Conservation (phyloP, 345 rosid genomes). For the Populus tremula region DNA sequence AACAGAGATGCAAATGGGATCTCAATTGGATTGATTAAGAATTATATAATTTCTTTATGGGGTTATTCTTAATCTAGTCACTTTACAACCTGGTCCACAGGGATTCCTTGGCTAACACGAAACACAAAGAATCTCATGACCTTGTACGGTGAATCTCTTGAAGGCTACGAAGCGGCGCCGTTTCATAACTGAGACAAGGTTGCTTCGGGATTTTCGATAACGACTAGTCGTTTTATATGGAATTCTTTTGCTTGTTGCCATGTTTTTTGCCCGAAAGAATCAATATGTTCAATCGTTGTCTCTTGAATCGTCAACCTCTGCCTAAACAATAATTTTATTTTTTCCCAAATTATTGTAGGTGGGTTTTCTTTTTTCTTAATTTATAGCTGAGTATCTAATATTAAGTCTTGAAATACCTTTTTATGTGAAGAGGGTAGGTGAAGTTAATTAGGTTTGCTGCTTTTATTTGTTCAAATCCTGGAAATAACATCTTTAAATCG, state of each 20-base stretch:
- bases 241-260: neutral
- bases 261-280: neutral
- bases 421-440: too few relatives aligned
- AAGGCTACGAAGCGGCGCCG: neutral
- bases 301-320: neutral
- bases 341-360: too few relatives aligned
- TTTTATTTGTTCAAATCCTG: too few relatives aligned
- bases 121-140: neutral
- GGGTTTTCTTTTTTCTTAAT: too few relatives aligned
- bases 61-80: neutral
- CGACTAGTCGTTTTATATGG: neutral
- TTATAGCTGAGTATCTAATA: too few relatives aligned
- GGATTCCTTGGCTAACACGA: constrained; percentile 1
- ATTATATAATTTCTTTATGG: neutral
- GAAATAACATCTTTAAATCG: too few relatives aligned
- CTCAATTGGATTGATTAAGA: neutral
- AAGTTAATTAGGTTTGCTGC: too few relatives aligned
- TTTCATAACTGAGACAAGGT: neutral
- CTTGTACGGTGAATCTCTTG: neutral
- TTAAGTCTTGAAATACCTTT: too few relatives aligned
- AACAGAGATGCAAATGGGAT: neutral
- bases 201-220: neutral
- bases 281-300: neutral
- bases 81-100: neutral
- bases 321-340: too few relatives aligned